Evolutionary conservation across 148 eudicot genomes (phyloP).

Genomic region (Nyssa sinensis): DNA sequence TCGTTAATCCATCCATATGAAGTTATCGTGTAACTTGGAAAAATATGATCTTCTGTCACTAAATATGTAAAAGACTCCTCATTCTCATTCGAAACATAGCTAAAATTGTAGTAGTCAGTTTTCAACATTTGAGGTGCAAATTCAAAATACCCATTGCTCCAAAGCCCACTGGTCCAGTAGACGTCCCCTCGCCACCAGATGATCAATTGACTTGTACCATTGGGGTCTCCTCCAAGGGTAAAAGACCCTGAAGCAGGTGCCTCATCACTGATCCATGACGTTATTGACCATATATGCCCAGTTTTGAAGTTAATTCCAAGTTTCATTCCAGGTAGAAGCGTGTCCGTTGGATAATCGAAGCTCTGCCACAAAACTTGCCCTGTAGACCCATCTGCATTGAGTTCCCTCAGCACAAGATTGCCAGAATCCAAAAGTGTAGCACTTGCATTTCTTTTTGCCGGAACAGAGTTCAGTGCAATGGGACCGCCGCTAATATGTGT

Average conservation of each 20-base stretch:
- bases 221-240: constrained; percentile 27
- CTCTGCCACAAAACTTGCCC: constrained; percentile 36
- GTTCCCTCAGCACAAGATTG: constrained; percentile 24
- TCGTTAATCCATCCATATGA: neutral
- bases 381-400: constrained; percentile 14
- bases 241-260: constrained; percentile 27
- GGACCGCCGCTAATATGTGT: constrained; percentile 5
- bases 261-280: constrained; percentile 29
- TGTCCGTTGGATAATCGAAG: constrained; percentile 35
- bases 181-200: constrained; percentile 26
- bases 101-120: constrained; percentile 16
- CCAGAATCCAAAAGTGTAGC: constrained; percentile 23
- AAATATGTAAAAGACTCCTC: constrained; percentile 24
- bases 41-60: neutral
- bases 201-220: constrained; percentile 21
- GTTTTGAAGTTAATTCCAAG: constrained; percentile 27
- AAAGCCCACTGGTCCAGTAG: constrained; percentile 33
- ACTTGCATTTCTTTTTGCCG: neutral
- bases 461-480: constrained; percentile 12
- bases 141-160: constrained; percentile 20
- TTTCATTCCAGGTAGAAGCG: constrained; percentile 36
- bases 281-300: constrained; percentile 19
- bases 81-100: constrained; percentile 20
- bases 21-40: constrained; percentile 11
- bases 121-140: neutral